Evolutionary conservation across 1,139 yeast species (phyloP).

Genomic region (Geotrichum fermentans): DNA sequence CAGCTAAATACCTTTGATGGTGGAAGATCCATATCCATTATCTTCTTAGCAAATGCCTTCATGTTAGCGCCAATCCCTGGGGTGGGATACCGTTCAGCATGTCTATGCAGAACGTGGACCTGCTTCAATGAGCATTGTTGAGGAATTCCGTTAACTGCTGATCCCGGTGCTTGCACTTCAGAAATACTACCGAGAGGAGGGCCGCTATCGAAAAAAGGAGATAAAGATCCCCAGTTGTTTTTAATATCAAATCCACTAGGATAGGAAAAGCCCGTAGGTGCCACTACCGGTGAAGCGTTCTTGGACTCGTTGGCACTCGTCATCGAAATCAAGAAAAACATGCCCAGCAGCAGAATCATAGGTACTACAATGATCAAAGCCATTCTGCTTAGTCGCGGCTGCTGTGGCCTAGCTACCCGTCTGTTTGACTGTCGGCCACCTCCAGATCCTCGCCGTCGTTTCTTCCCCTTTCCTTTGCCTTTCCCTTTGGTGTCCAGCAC

Average conservation of each 20-base stretch:
- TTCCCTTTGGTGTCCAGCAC: not conserved
- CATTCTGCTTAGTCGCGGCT: constrained; percentile 13
- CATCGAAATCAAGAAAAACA: constrained; percentile 29
- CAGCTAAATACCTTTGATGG: constrained; percentile 27
- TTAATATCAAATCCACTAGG: constrained; percentile 40
- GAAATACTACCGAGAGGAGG: constrained; percentile 25
- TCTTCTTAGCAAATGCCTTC: constrained; percentile 31
- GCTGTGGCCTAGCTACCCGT: constrained; percentile 1
- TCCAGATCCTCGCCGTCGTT: not conserved
- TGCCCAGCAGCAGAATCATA: constrained; percentile 26
- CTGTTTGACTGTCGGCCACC: constrained; percentile 4
- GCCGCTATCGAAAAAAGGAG: constrained; percentile 43
- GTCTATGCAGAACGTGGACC: constrained; percentile 43
- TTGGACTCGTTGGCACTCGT: constrained; percentile 26
- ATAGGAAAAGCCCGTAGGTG: constrained; percentile 39
- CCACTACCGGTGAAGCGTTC: constrained; percentile 36
- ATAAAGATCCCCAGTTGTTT: constrained; percentile 42
- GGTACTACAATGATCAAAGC: constrained; percentile 30
- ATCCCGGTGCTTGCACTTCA: constrained; percentile 23
- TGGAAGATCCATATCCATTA: constrained; percentile 21
- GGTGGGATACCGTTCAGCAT: constrained; percentile 43
- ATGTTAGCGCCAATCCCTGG: constrained; percentile 30
- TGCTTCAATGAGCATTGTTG: constrained; percentile 33
- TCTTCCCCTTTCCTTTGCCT: constrained; percentile 7
- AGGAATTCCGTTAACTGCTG: constrained; percentile 33